phyloP scores from a whole-genome alignment of 2,329 filamentous ascomycete species.

The Ascochyta viciae-villosae region DNA sequence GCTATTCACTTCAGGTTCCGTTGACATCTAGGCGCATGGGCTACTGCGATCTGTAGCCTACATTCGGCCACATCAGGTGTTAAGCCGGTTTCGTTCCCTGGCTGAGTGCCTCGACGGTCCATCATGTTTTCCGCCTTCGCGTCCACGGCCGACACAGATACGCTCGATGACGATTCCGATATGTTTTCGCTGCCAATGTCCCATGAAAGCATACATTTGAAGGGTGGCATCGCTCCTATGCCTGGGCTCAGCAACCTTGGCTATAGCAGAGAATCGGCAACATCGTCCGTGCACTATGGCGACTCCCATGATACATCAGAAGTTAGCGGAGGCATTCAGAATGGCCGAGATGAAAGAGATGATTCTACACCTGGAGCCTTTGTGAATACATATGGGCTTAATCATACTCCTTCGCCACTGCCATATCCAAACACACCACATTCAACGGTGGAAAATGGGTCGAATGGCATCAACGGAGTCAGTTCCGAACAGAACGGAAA shows the following conservation, averaged over 20 bases:
- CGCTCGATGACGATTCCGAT: constrained; percentile 44
- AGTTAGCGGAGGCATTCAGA: constrained; percentile 40
- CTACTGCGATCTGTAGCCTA: constrained; percentile 29
- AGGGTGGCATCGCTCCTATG: constrained; percentile 40
- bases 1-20: constrained; percentile 17
- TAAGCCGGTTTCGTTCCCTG: constrained; percentile 30
- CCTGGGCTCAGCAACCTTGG: constrained; percentile 46
- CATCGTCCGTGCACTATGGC: constrained; percentile 50
- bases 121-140: constrained; percentile 47
- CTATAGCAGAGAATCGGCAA: constrained; percentile 49
- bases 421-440: constrained; percentile 37
- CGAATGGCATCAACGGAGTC: constrained; percentile 15
- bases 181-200: constrained; percentile 46
- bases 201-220: constrained; percentile 44
- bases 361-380: constrained; percentile 40
- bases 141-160: constrained; percentile 41
- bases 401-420: constrained; percentile 39
- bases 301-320: constrained; percentile 49
- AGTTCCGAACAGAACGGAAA: constrained; percentile 21
- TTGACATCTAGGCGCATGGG: constrained; percentile 31
- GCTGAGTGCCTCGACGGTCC: constrained; percentile 20
- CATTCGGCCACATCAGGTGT: constrained; percentile 38
- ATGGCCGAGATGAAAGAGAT: constrained; percentile 41
- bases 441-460: constrained; percentile 24
- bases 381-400: constrained; percentile 35